Evolutionary conservation across 2,329 filamentous ascomycete genomes (phyloP), one percentile per base, ranked within the genome.

Genomic region (Hypoxylon sp.): DNA sequence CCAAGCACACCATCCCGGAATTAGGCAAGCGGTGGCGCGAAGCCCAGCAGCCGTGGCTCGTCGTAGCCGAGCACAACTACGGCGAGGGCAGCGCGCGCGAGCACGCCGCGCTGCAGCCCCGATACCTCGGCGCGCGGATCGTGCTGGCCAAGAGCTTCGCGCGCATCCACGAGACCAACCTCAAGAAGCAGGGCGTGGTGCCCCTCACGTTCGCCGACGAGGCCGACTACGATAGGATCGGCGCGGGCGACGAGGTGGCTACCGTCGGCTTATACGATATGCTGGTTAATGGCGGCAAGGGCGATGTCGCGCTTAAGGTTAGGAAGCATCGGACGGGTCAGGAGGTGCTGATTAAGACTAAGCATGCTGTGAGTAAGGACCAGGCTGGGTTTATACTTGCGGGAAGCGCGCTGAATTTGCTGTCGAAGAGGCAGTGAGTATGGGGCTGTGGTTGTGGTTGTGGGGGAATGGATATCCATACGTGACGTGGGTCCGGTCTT

Each of bases 41-140:
- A 22, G 84, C 90, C 71, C 88, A 88, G 8, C 88, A 89, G 74
- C 88, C 92, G 69, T 99, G 96, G 96, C 88, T 98, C 63, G 94
- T 98, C 11, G 93, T 99, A 29, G 96, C 95, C 17, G 96, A 99
- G 84, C 94, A 97, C 83, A 99, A 99, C 86, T 97, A 97, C 83
- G 94, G 94, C 72, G 94, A 97, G 81, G 94, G 94, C 17, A 94
- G 91, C 57, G 94, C 94, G 2, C 88, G 94, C 72, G 94, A 97
- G 80, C 94, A 97, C 82, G 94, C 94, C 22, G 94, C 94, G 1
- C 85, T 97, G 37, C 94, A 97, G 80, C 94, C 94, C 1, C 87
- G 94, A n/a, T 97, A 94, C 82, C 90, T 97, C 1, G 94, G 94
- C 66, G 93, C 92, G 19, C 88, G 93, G 54, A 86, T 97, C 77